Conservation (phyloP, 805 yeast genomes). For the Schwanniomyces vanrijiae region DNA sequence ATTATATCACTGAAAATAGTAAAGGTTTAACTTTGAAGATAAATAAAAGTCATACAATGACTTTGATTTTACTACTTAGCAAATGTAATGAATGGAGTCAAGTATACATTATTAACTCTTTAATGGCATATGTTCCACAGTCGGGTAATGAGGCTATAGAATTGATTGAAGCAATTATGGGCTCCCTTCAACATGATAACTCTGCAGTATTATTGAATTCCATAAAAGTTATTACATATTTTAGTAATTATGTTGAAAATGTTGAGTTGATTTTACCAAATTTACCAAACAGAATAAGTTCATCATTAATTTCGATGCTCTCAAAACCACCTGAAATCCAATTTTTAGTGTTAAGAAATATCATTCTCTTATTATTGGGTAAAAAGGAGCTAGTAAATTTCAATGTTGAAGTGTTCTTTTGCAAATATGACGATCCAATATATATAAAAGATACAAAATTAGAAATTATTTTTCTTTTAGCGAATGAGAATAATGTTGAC, state of each 20-base stretch:
- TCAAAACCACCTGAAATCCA: constrained; percentile 82
- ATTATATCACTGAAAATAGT: constrained; percentile 60
- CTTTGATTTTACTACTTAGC: constrained; percentile 33
- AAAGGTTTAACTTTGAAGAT: constrained; percentile 52
- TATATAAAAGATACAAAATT: constrained; percentile 88
- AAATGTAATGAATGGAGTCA: constrained; percentile 71
- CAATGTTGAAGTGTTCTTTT: constrained; percentile 79
- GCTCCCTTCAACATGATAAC: constrained; percentile 77
- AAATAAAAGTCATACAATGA: constrained; percentile 44
- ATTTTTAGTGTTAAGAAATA: constrained; percentile 78
- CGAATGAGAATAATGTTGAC: constrained; percentile 60
- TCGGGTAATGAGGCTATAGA: constrained; percentile 61
- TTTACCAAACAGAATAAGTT: constrained; percentile 59
- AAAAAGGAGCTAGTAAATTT: constrained; percentile 58
- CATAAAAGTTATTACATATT: constrained; percentile 67
- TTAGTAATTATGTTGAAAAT: constrained; percentile 65
- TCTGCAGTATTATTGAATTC: constrained; percentile 80
- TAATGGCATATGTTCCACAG: constrained; percentile 72
- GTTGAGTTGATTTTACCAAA: constrained; percentile 56
- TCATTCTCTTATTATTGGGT: constrained; percentile 69
- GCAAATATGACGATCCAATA: constrained; percentile 81
- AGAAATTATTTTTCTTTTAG: constrained; percentile 80
- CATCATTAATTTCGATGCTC: constrained; percentile 65
- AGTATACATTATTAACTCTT: constrained; percentile 59
- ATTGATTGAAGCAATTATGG: constrained; percentile 63